A percentile compares a stretch with the other conserved stretches of the same genome.
phyloP scores from a whole-genome alignment of 108 stramenopile species.

The Hondaea fermentalgiana region DNA sequence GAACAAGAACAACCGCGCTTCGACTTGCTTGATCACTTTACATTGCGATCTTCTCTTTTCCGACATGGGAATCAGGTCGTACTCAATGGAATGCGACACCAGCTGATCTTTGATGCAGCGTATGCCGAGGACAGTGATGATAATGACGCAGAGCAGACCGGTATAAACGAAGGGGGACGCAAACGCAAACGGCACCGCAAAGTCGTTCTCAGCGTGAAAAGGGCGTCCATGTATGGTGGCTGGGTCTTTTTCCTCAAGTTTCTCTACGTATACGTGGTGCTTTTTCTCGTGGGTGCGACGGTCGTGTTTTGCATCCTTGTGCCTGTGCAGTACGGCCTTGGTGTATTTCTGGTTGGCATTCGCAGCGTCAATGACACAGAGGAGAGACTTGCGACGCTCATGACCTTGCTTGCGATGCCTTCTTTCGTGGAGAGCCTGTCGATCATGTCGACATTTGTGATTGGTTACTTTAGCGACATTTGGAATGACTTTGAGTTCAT shows the following conservation, averaged over 20 bases:
- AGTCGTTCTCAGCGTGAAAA: background rate
- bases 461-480: background rate
- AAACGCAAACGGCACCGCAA: background rate
- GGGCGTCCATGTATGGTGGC: background rate
- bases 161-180: background rate
- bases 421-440: background rate
- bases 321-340: background rate
- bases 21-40: background rate
- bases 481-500: slow-evolving; percentile 20
- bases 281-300: background rate
- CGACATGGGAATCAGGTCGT: background rate
- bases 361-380: background rate
- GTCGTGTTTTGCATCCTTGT: background rate
- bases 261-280: background rate
- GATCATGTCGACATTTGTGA: background rate
- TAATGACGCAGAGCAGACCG: background rate
- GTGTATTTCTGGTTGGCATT: background rate
- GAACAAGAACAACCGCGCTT: background rate
- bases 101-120: background rate
- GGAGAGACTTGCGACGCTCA: background rate
- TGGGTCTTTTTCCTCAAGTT: slow-evolving; percentile 10
- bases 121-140: background rate
- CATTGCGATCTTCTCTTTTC: background rate
- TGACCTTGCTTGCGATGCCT: background rate
- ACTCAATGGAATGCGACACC: background rate